A percentile compares a stretch with the other conserved stretches of the same genome.
phyloP scores from a whole-genome alignment of 2,329 filamentous ascomycete genomes.

The Lachnellula cervina region DNA sequence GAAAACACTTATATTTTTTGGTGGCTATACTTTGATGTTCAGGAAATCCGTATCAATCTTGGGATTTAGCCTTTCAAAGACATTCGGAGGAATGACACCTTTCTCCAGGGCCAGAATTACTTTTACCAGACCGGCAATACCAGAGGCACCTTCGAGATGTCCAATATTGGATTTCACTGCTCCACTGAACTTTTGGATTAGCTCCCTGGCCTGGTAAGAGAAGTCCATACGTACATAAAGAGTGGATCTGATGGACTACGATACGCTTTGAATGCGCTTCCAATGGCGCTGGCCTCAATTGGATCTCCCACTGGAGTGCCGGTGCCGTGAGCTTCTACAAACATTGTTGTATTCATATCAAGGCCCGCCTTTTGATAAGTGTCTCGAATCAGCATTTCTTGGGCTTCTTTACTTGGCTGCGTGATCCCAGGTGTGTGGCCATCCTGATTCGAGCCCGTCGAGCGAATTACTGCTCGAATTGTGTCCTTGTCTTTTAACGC shows the following conservation, averaged over 20 bases:
- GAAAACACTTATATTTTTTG: too few relatives aligned
- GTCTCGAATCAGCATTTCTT: neutral
- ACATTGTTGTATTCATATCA: neutral
- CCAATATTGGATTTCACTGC: conserved; percentile 25
- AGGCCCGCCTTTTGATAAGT: neutral
- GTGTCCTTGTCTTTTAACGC: neutral
- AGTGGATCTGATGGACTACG: neutral
- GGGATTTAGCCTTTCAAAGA: conserved; percentile 35
- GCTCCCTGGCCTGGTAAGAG: too few relatives aligned
- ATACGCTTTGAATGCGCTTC: neutral
- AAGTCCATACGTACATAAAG: conserved; percentile 5
- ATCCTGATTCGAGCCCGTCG: neutral
- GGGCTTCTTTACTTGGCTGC: neutral
- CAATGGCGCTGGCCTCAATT: conserved; percentile 6
- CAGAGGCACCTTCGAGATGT: conserved; percentile 32
- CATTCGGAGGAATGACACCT: conserved; percentile 35
- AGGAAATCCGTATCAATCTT: conserved; percentile 16
- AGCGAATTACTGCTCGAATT: neutral
- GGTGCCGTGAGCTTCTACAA: conserved; percentile 8
- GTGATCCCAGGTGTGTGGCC: neutral
- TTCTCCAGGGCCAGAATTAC: conserved; percentile 36
- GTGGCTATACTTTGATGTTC: conserved; percentile 19
- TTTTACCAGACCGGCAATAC: conserved; percentile 35
- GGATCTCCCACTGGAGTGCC: conserved; percentile 4
- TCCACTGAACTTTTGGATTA: too few relatives aligned